Evolutionary conservation across 1,284 basidiomycete genomes (phyloP), one percentile per base, ranked within the genome.

Genomic region (Coriolopsis trogii): DNA sequence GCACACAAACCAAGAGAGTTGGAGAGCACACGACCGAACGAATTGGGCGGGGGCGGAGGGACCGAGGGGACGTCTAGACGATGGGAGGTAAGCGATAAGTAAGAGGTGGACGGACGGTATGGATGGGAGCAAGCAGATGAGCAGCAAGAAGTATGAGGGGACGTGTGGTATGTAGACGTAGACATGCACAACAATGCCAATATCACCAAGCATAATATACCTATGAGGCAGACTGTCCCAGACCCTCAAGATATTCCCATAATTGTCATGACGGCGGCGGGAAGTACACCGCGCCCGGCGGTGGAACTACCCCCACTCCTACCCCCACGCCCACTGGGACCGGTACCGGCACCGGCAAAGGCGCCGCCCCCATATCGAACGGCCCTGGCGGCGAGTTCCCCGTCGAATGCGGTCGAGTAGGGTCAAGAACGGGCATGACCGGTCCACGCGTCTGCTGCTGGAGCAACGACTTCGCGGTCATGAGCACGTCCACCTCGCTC

Each of bases 401-500:
- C 8, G 66, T 60, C n/a, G 63, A 62, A 38, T 66, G 63, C 37
- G 63, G 50, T 15, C 67, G 61, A 9, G 42, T 45, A 8, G 60
- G 56, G 30, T 66, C 65, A 37, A 45, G 55, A 41, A 49, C 51
- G 41, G 40, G 50, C 44, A 43, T 44, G 41, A 18, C 61, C 5
- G 63, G 49, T 5, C 49, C 41, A 6, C 62, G 67, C 15, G 65
- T 63, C 49, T 72, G 69, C 44, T 77, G 82, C 71, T 77, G 74
- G 40, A 87, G 75, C 49, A 87, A 75, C 15, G 80, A 81, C 53
- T 80, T 84, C 21, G 84, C 84, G 3, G 83, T 80, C 65, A 82
- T 81, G 61, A 87, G 77, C 57, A 85, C 84, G 61, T 86, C 82
- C 31, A 87, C 82, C 58, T 85, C 84, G 51, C 78, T 84, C 40